A percentile compares a stretch with the other conserved stretches of the same genome.
These are phyloP conservation scores for Rhamnella rubrinervis DNA, from an alignment of 331 rosid species.

Conservation along the genomic window DNA sequence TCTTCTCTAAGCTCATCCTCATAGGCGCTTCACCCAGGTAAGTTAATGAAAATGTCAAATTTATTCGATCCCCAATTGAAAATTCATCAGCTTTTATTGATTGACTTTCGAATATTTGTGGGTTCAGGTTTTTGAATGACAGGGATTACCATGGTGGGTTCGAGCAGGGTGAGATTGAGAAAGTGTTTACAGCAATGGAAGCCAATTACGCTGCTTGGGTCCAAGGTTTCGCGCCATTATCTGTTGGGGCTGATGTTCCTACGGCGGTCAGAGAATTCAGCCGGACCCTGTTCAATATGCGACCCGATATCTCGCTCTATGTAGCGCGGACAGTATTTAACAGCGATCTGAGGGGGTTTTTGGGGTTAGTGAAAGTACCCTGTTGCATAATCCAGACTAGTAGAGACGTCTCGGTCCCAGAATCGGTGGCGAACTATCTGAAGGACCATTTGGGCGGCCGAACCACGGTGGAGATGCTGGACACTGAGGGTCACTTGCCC, in stretches of 20 bases:
- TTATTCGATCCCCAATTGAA: not conserved
- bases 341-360: constrained; percentile 80
- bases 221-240: constrained; percentile 70
- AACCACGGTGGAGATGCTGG: constrained; percentile 71
- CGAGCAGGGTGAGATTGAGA: constrained; percentile 65
- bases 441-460: constrained; percentile 77
- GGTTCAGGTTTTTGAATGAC: constrained; percentile 73
- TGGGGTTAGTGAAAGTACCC: constrained; percentile 76
- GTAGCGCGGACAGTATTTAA: constrained; percentile 63
- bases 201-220: constrained; percentile 87
- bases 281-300: constrained; percentile 86
- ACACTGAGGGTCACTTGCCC: constrained; percentile 92
- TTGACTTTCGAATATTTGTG: not conserved
- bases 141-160: constrained; percentile 89
- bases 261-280: constrained; percentile 76
- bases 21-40: constrained; percentile 95
- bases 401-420: constrained; percentile 75
- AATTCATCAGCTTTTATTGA: not conserved
- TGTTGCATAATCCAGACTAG: constrained; percentile 87
- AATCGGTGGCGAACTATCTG: constrained; percentile 67
- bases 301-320: constrained; percentile 85
- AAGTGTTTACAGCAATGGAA: constrained; percentile 73
- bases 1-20: constrained; percentile 86
- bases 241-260: constrained; percentile 93
- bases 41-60: not conserved